A percentile compares a stretch with the other conserved stretches of the same genome.
Conservation (phyloP, 805 yeast genomes). For the Hanseniaspora thailandica region DNA sequence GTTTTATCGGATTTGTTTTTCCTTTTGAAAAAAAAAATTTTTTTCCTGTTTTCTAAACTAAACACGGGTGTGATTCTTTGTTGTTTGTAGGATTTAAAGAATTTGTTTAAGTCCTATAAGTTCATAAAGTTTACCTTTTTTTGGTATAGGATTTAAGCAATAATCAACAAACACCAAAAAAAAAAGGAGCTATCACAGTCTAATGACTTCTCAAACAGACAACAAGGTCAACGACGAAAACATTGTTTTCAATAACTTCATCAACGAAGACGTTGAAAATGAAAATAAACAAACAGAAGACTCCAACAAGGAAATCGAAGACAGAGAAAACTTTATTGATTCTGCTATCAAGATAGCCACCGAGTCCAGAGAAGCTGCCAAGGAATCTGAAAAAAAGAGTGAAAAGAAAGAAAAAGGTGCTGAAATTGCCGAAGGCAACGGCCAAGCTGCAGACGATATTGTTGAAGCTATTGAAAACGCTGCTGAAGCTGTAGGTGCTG, state of each 20-base stretch:
- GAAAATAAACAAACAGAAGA: neutral
- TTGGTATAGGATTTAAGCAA: neutral
- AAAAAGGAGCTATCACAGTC: neutral
- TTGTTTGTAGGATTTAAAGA: neutral
- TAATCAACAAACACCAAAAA: neutral
- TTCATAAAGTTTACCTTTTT: neutral
- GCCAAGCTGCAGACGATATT: neutral
- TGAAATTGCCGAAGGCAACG: neutral
- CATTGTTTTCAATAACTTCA: conserved; percentile 13
- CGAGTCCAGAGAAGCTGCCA: neutral
- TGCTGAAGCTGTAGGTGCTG: neutral
- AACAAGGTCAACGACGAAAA: conserved; percentile 9
- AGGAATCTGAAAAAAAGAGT: neutral
- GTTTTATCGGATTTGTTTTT: neutral
- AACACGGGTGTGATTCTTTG: neutral
- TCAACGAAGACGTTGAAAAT: conserved; percentile 14
- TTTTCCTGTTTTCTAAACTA: too few relatives aligned
- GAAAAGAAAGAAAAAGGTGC: neutral
- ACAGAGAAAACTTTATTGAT: conserved; percentile 4
- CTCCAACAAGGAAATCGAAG: neutral
- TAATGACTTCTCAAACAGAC: neutral
- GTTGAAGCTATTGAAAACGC: neutral
- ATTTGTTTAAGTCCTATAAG: neutral
- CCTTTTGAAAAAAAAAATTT: neutral
- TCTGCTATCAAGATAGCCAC: conserved; percentile 1